Base-by-base conservation (phyloP, 2,329 filamentous ascomycete genomes). In the Penicillium sp. region DNA sequence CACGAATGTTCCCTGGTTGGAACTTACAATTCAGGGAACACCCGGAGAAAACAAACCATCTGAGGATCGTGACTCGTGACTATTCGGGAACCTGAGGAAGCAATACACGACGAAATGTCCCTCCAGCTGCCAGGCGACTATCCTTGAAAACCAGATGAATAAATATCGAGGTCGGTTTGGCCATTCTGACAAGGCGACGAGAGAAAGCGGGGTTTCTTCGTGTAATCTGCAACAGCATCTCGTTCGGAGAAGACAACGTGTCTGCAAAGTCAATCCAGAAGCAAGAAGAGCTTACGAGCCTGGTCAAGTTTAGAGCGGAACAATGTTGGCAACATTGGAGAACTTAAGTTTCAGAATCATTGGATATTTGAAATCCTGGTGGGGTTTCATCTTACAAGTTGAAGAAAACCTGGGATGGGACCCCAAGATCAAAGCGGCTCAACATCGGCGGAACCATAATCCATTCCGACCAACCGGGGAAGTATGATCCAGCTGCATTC, bases 391-490 rank as follows among this genome's bases (percentile, higher is more conserved):
- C 23, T 41, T 11, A 19, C 35, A 60, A 17, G 19, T 11, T 56
- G 58, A 56, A 56, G 58, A 57, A 31, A 55, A 50, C 23, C 17
- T 19, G 46, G 50, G 26, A 60, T 45, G 52, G 51, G 51, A 46
- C 50, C 46, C 26, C 26, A 35, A 53, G 5, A 8, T 38, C 26
- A 19, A 56, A 29, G 62, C 58, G 62, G 62, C 62, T 64, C 55
- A 61, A 51, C 15, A n/a, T 50, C 58, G 62, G 62, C 46, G 15
- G 30, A 61, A 58, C 26, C 30, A 58, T 60, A 26, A 47, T 60
- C 61, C 61, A 48, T 23, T 41, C 58, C 52, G 56, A 45, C 31
- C 47, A 38, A 44, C 48, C 49, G 54, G 54, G 11, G 23, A 45
- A 29, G 50, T 26, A 23, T 11, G 38, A 7, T 7, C 19, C 3